phyloP scores from a whole-genome alignment of 768 basidiomycete genomes.

The Kwoniella sp. region DNA sequence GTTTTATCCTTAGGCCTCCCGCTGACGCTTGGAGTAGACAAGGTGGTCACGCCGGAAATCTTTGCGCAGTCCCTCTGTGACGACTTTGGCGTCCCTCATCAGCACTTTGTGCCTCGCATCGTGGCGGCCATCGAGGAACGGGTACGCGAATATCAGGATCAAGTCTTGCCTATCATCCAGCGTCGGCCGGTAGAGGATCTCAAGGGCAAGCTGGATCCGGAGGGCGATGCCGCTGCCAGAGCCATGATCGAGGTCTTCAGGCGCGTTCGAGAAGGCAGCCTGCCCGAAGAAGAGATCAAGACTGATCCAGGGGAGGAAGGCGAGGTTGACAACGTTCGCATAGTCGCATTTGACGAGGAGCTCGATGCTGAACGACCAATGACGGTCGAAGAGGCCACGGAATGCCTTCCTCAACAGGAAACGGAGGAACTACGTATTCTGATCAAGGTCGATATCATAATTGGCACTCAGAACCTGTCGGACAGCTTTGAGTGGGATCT shows the following conservation, averaged over 20 bases:
- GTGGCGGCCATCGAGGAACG: conserved; percentile 67
- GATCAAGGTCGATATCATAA: conserved; percentile 92
- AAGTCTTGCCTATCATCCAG: conserved; percentile 34
- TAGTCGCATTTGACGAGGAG: conserved; percentile 9
- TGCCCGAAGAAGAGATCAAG: conserved; percentile 22
- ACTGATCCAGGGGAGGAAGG: conserved; percentile 40
- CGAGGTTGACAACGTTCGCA: conserved; percentile 11
- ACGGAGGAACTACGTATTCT: conserved; percentile 86
- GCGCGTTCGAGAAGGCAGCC: conserved; percentile 20
- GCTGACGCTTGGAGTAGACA: conserved; percentile 57
- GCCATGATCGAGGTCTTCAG: conserved; percentile 25
- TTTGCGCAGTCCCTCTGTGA: conserved; percentile 89
- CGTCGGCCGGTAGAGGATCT: conserved; percentile 49
- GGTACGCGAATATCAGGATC: conserved; percentile 56
- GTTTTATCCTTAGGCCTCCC: not conserved
- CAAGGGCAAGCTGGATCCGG: conserved; percentile 63
- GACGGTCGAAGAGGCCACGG: conserved; percentile 61
- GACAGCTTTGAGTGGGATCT: conserved; percentile 99
- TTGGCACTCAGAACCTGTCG: conserved; percentile 84
- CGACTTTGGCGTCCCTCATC: conserved; percentile 72
- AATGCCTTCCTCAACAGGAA: conserved; percentile 50
- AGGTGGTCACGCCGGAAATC: conserved; percentile 77
- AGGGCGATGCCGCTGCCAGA: conserved; percentile 62
- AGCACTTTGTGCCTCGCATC: conserved; percentile 67
- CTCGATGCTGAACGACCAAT: conserved; percentile 36